Evolutionary conservation across 2,329 filamentous ascomycete species (phyloP).

Genomic region (Chaetomium sp.): DNA sequence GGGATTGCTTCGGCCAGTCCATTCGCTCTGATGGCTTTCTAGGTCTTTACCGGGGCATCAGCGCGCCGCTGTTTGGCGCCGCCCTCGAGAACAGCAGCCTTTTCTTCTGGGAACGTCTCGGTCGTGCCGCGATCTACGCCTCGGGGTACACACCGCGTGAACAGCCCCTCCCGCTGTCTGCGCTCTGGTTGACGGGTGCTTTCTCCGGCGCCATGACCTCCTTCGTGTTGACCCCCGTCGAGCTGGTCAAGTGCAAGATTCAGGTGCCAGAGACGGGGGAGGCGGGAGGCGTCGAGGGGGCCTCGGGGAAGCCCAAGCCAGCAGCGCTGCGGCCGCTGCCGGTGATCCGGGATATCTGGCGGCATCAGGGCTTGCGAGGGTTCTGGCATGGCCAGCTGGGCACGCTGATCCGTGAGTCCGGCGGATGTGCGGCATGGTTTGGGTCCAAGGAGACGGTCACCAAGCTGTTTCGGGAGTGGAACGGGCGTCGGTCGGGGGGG

Average conservation of each 20-base stretch:
- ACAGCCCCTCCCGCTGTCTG: constrained; percentile 63
- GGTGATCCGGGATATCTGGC: constrained; percentile 74
- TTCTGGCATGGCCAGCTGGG: constrained; percentile 96
- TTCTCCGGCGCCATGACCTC: constrained; percentile 85
- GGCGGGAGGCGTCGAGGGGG: constrained; percentile 24
- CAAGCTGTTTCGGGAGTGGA: constrained; percentile 58
- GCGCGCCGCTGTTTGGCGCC: constrained; percentile 81
- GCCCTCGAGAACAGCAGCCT: constrained; percentile 87
- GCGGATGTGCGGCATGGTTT: constrained; percentile 93
- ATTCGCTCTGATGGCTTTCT: constrained; percentile 70
- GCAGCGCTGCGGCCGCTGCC: constrained; percentile 56
- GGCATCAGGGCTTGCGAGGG: constrained; percentile 71
- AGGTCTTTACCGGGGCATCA: constrained; percentile 87
- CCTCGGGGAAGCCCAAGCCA: constrained; percentile 9
- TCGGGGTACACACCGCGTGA: constrained; percentile 43
- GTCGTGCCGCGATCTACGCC: constrained; percentile 59
- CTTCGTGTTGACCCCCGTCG: constrained; percentile 85
- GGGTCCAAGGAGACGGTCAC: constrained; percentile 79
- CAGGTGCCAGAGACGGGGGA: constrained; percentile 59
- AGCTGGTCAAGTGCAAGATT: constrained; percentile 97
- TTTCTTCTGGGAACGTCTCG: constrained; percentile 81
- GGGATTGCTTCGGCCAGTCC: constrained; percentile 91
- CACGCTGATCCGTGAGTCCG: constrained; percentile 88
- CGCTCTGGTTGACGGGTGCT: constrained; percentile 73
- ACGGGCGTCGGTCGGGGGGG: constrained; percentile 36